phyloP scores from a whole-genome alignment of 2,329 filamentous ascomycete species.

The Penicillium sp. region DNA sequence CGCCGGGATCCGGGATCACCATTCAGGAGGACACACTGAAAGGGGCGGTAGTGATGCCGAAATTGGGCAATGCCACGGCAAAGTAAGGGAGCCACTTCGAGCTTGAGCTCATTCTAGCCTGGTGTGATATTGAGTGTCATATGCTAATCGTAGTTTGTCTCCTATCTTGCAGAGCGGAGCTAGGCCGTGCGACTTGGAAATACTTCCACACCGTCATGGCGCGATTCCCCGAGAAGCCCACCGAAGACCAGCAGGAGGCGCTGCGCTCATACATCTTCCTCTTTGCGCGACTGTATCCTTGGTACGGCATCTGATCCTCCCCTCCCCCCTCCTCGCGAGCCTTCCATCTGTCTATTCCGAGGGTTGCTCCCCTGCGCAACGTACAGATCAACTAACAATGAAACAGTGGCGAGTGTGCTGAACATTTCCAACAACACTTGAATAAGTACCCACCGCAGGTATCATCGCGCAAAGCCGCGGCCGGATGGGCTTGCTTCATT shows the following conservation, averaged over 20 bases:
- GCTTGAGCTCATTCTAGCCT: background rate
- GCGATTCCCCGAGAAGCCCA: conserved; percentile 66
- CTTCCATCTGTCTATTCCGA: background rate
- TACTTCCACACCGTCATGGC: conserved; percentile 69
- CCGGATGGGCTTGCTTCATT: conserved; percentile 68
- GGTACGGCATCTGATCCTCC: conserved; percentile 42
- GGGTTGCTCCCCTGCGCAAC: background rate
- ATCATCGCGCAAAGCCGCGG: conserved; percentile 63
- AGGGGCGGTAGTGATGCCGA: conserved; percentile 52
- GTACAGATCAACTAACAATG: conserved; percentile 16
- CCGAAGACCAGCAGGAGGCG: conserved; percentile 62
- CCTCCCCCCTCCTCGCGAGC: background rate
- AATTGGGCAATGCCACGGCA: conserved; percentile 53
- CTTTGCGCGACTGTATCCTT: conserved; percentile 68
- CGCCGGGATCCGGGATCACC: conserved; percentile 24
- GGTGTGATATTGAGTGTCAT: background rate
- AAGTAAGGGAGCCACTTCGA: conserved; percentile 40
- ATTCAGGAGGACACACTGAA: conserved; percentile 44
- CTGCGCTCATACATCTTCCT: conserved; percentile 64
- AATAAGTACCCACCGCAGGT: conserved; percentile 67
- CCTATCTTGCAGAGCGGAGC: conserved; percentile 55
- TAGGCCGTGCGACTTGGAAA: conserved; percentile 68
- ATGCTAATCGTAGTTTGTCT: background rate
- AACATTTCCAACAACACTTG: conserved; percentile 64
- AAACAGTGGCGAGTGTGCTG: conserved; percentile 64